phyloP scores from a whole-genome alignment of 192 early-diverging fungal species.

The Coemansia sp. region DNA sequence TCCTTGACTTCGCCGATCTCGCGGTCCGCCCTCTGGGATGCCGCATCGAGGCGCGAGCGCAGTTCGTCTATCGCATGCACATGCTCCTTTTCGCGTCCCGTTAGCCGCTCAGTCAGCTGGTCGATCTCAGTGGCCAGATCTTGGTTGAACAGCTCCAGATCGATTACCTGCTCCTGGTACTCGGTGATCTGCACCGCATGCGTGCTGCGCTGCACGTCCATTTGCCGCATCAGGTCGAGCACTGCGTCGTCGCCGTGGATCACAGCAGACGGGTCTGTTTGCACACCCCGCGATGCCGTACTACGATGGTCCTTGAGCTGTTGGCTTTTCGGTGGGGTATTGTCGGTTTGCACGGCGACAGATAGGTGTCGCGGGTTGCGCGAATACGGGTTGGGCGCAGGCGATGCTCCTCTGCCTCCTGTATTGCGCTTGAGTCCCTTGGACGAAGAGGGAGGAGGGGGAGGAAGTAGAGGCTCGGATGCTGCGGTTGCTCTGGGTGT shows the following conservation, averaged over 20 bases:
- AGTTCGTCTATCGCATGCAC: conserved; percentile 20
- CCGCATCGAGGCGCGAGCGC: conserved; percentile 27
- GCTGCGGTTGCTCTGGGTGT: neutral
- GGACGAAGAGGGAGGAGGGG: neutral
- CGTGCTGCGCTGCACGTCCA: conserved; percentile 34
- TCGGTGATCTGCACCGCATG: conserved; percentile 50
- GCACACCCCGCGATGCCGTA: conserved; percentile 13
- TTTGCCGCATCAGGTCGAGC: conserved; percentile 47
- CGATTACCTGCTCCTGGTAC: conserved; percentile 53
- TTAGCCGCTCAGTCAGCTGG: conserved; percentile 20
- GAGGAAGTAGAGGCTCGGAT: neutral
- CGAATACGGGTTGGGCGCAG: conserved; percentile 19
- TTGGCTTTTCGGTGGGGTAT: neutral
- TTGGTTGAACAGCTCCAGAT: conserved; percentile 47
- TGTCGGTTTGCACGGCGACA: conserved; percentile 35
- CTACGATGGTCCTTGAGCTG: neutral
- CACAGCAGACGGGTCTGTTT: conserved; percentile 10
- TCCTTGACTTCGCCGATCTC: conserved; percentile 39
- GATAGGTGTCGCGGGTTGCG: conserved; percentile 23
- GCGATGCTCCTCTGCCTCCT: neutral
- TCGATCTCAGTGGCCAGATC: conserved; percentile 42
- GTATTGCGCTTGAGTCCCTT: neutral
- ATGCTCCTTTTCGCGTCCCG: conserved; percentile 24
- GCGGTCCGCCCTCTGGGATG: conserved; percentile 29
- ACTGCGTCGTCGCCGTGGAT: conserved; percentile 53